Evolutionary conservation across 2,329 filamentous ascomycete genomes (phyloP).

Genomic region (Claviceps monticola): DNA sequence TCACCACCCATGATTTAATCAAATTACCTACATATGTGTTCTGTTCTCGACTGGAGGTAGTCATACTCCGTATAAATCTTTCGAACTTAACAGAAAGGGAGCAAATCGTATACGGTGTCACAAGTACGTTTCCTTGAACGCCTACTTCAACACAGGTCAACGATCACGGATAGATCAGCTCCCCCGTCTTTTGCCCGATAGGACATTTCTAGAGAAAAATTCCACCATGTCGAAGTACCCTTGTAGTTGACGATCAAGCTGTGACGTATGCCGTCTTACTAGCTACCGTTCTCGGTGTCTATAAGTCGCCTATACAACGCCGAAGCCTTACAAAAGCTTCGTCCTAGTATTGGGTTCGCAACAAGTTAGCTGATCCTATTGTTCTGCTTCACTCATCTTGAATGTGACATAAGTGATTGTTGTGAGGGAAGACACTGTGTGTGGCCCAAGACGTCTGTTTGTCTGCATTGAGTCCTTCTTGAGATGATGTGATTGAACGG

Average conservation of each 20-base stretch:
- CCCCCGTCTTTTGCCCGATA: too few relatives aligned
- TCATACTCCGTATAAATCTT: too few relatives aligned
- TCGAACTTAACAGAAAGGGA: too few relatives aligned
- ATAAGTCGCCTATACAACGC: slow-evolving; percentile 39
- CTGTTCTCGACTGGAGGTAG: too few relatives aligned
- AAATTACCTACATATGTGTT: too few relatives aligned
- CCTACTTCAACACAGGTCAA: too few relatives aligned
- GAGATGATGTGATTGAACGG: not conserved
- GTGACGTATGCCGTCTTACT: slow-evolving; percentile 42
- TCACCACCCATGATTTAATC: too few relatives aligned
- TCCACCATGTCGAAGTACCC: slow-evolving; percentile 27
- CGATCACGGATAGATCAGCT: too few relatives aligned
- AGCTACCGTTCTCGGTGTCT: slow-evolving; percentile 43
- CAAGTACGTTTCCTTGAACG: too few relatives aligned
- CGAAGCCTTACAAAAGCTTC: slow-evolving; percentile 29
- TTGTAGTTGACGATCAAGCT: slow-evolving; percentile 37
- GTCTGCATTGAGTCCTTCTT: not conserved
- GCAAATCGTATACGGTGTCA: too few relatives aligned
- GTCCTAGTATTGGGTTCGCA: slow-evolving; percentile 20
- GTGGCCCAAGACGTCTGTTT: too few relatives aligned
- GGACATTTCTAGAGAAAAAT: too few relatives aligned
- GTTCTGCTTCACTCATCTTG: not conserved
- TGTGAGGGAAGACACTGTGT: not conserved
- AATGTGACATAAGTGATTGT: not conserved
- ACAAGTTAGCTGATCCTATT: not conserved